Evolutionary conservation across 805 yeast genomes (phyloP), one percentile per base, ranked within the genome.

Genomic region (Starmerella tilneyi): DNA sequence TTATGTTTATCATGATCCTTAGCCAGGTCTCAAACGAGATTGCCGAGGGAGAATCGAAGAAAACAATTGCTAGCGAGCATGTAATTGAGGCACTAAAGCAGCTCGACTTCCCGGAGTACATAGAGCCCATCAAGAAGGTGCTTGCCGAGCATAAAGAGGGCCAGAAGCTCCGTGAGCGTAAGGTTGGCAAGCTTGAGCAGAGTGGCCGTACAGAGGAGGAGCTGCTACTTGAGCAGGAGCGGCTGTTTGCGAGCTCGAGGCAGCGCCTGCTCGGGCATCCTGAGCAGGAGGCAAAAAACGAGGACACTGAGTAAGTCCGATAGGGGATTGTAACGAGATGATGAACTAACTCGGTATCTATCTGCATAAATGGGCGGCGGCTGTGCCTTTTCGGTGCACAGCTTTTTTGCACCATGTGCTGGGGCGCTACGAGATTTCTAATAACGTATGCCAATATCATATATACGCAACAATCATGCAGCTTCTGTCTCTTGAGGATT

Each of bases 21-120:
- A 82, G 96, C 9, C 84, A 94, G 3, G 94, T 86, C 65, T 81
- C 89, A 45, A 88, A 89, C 57, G 97, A 92, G 51, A 86, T 92
- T 53, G 97, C 97, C 1, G 97, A 92, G 56, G 82, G 81, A 56
- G 98, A 92, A 61, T 78, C 94, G 44, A 92, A 92, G 63, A 92
- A 92, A 64, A 92, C 98, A 2, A 92, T 92, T 35, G 94, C 96
- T 0, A 81, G 94, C 2, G 98, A 92, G 61, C 98, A 92, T 61
- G 96, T 92, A 30, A 73, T 89, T 51, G 82, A 80, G 58, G 96
- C 97, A 0, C 67, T 92, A 36, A 79, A 76, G 50, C 94, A 83
- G 57, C 70, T 92, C 45, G 98, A 94, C 22, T 92, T 85, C 63
- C 73, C 72, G 23, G 86, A 84, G 48, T 92, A 89, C 62, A 71